These are phyloP conservation scores for Aquilaria agallochum DNA, from an alignment of 441 rosid genomes.

Conservation along the genomic window DNA sequence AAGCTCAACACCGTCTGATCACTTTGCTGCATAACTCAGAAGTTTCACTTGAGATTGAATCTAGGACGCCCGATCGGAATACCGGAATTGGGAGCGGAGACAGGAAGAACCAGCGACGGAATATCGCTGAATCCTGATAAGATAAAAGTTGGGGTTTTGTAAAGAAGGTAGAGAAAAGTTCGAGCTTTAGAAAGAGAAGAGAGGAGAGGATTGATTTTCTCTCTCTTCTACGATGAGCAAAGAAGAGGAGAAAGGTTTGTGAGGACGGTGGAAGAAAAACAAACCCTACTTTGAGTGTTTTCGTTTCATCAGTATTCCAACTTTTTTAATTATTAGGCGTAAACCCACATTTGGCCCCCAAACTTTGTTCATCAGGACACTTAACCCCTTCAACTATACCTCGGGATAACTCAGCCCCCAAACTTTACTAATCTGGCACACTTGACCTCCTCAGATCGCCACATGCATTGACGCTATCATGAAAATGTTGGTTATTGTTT, in stretches of 20 bases:
- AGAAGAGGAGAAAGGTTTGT: constrained; percentile 23
- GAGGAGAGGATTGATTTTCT: constrained; percentile 18
- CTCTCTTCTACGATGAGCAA: constrained; percentile 49
- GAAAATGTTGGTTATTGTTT: no score
- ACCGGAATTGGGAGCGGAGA: not conserved
- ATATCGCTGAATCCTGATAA: constrained; percentile 25
- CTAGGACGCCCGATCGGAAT: constrained; percentile 27
- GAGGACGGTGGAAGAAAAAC: constrained; percentile 21
- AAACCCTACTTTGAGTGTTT: constrained; percentile 30
- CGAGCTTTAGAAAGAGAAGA: constrained; percentile 4
- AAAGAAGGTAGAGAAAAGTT: not conserved
- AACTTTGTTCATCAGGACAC: no score
- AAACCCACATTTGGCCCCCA: no score
- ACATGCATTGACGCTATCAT: no score
- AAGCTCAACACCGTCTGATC: constrained; percentile 91
- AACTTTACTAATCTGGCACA: no score
- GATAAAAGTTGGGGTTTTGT: not conserved
- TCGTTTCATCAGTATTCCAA: not conserved
- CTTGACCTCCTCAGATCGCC: no score
- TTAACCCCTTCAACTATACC: no score
- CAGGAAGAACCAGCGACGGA: constrained; percentile 19
- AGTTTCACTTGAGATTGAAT: constrained; percentile 34
- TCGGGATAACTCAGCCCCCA: no score
- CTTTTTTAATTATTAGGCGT: not conserved
- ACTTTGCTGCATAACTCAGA: constrained; percentile 95